Evolutionary conservation across 2,329 filamentous ascomycete genomes (phyloP).

Genomic region (Colletotrichum sp.): DNA sequence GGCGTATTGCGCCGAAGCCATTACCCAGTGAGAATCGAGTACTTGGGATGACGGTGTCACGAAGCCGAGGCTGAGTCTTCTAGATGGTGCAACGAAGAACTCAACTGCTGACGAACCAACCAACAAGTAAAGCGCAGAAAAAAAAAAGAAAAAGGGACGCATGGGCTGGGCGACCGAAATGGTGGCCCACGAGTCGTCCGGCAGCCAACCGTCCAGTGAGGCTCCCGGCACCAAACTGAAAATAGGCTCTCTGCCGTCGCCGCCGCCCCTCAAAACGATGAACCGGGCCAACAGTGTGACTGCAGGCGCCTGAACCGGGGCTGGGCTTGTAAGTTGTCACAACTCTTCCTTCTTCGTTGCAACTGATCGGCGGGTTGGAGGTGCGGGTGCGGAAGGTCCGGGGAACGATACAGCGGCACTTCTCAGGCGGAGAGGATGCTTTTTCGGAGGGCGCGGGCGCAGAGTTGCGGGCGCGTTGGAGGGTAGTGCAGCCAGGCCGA

Average conservation of each 20-base stretch:
- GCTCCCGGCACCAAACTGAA: background rate
- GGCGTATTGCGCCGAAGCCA: conserved; percentile 2
- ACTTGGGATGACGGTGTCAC: background rate
- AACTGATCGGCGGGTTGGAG: background rate
- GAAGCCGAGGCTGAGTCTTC: background rate
- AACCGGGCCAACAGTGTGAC: background rate
- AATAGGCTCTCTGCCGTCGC: background rate
- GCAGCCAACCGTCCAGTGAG: background rate
- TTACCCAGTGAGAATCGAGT: background rate
- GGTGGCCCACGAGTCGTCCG: background rate
- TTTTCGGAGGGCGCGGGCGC: conserved; percentile 11
- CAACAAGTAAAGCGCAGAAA: background rate
- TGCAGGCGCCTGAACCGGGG: background rate
- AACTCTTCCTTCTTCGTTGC: background rate
- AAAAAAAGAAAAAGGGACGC: background rate
- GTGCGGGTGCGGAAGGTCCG: background rate
- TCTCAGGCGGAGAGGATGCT: background rate
- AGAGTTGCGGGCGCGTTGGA: conserved; percentile 11
- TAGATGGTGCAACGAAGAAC: background rate
- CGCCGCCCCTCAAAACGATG: background rate
- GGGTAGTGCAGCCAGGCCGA: background rate
- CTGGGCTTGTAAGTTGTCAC: background rate
- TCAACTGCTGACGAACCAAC: background rate
- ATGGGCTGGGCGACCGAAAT: background rate
- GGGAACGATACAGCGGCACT: background rate